These are phyloP conservation scores for Sclerospora graminicola DNA, from an alignment of 352 stramenopile species.

Conservation along the genomic window DNA sequence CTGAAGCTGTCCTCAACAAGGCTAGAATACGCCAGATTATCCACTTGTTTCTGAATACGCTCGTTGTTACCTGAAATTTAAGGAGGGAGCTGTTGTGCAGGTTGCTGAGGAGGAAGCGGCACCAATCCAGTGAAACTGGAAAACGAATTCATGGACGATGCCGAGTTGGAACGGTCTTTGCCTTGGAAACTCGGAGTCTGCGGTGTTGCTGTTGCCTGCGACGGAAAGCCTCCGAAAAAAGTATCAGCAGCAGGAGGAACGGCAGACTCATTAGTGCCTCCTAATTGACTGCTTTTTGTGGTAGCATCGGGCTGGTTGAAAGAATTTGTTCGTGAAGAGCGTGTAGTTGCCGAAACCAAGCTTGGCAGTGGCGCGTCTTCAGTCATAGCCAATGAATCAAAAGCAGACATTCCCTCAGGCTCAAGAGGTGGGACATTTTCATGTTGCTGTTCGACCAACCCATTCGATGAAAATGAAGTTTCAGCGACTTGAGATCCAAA, in stretches of 20 bases:
- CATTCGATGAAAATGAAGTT: conserved; percentile 12
- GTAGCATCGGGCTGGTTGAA: conserved; percentile 11
- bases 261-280: conserved; percentile 5
- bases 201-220: conserved; percentile 2
- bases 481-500: conserved; percentile 9
- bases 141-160: conserved; percentile 32
- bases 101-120: conserved; percentile 10
- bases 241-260: conserved; percentile 6
- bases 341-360: conserved; percentile 15
- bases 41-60: conserved; percentile 12
- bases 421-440: conserved; percentile 9
- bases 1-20: conserved; percentile 14
- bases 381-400: conserved; percentile 32
- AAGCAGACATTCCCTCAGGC: conserved; percentile 43
- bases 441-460: conserved; percentile 11
- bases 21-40: conserved; percentile 5
- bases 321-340: conserved; percentile 12
- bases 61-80: conserved; percentile 18
- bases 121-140: conserved; percentile 24
- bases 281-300: conserved; percentile 1
- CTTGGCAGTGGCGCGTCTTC: conserved; percentile 24
- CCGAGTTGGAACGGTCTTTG: conserved; percentile 30
- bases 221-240: conserved; percentile 10
- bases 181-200: conserved; percentile 3
- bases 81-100: conserved; percentile 10